Evolutionary conservation across 164 flowering plant genomes (phyloP).

Genomic region (Piper longum): DNA sequence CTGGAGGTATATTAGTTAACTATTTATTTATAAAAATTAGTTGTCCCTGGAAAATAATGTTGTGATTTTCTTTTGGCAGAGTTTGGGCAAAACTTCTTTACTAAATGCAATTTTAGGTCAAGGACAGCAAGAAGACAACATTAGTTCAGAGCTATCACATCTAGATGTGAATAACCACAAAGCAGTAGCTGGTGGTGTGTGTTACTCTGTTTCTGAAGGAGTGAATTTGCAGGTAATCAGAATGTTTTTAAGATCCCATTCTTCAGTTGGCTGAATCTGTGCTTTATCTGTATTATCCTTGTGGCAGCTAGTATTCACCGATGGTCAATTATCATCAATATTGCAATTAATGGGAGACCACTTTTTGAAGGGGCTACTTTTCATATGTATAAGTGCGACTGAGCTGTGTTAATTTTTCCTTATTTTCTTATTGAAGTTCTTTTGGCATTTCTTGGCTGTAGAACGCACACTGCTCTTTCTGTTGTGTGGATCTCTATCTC

Average conservation of each 20-base stretch:
- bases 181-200: constrained; percentile 68
- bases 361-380: no score
- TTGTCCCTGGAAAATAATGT: neutral
- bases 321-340: no score
- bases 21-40: neutral
- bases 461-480: no score
- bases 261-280: neutral
- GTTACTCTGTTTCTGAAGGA: constrained; percentile 64
- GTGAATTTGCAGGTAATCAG: constrained; percentile 71
- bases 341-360: no score
- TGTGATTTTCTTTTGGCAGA: constrained; percentile 23
- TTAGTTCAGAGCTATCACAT: constrained; percentile 31
- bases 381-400: no score
- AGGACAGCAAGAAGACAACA: constrained; percentile 18
- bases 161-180: constrained; percentile 39
- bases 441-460: no score
- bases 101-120: constrained; percentile 61
- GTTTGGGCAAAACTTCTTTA: constrained; percentile 90
- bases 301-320: no score
- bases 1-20: constrained; percentile 53
- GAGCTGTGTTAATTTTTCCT: no score
- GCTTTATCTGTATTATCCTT: no score
- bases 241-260: neutral
- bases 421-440: no score
- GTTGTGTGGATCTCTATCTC: no score